A percentile compares a stretch with the other conserved stretches of the same genome.
Evolutionary conservation across 257 asterid genomes (phyloP).

Genomic region (Buddleja alternifolia): DNA sequence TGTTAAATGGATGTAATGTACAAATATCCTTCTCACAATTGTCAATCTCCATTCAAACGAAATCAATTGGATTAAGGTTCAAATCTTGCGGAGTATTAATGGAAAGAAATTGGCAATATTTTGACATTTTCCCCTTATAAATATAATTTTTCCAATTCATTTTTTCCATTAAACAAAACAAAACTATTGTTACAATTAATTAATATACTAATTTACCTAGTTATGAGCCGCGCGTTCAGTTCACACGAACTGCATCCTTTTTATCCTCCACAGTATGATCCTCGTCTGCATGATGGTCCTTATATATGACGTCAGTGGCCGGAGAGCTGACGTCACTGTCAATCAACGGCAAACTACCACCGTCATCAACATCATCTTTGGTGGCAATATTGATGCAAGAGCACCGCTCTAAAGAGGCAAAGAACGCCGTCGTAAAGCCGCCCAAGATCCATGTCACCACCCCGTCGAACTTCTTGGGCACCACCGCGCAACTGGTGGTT

Average conservation of each 20-base stretch:
- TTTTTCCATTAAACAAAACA: not conserved
- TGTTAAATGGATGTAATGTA: too few species aligned
- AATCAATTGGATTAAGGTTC: too few species aligned
- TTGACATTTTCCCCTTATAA: too few species aligned
- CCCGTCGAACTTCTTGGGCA: slow-evolving; percentile 40
- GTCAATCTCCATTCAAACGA: too few species aligned
- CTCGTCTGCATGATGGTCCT: slow-evolving; percentile 2
- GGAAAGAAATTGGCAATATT: too few species aligned
- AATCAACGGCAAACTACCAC: slow-evolving; percentile 43
- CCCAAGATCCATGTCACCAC: slow-evolving; percentile 43
- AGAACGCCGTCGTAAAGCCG: slow-evolving; percentile 47
- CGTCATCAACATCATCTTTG: slow-evolving; percentile 49
- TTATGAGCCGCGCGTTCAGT: slow-evolving; percentile 13
- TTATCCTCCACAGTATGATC: not conserved
- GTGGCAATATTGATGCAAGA: slow-evolving; percentile 54
- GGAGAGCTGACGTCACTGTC: slow-evolving; percentile 23
- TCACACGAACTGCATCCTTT: slow-evolving; percentile 21
- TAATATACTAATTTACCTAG: slow-evolving; percentile 12
- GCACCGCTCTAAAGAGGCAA: slow-evolving; percentile 54
- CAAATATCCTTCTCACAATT: too few species aligned
- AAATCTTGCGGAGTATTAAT: too few species aligned
- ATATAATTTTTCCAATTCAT: too few species aligned
- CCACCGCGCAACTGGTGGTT: slow-evolving; percentile 25
- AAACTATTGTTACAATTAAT: not conserved
- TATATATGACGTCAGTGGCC: slow-evolving; percentile 16